Base-by-base conservation (phyloP, 176 grass and related monocot species). In the Ensete ventricosum region DNA sequence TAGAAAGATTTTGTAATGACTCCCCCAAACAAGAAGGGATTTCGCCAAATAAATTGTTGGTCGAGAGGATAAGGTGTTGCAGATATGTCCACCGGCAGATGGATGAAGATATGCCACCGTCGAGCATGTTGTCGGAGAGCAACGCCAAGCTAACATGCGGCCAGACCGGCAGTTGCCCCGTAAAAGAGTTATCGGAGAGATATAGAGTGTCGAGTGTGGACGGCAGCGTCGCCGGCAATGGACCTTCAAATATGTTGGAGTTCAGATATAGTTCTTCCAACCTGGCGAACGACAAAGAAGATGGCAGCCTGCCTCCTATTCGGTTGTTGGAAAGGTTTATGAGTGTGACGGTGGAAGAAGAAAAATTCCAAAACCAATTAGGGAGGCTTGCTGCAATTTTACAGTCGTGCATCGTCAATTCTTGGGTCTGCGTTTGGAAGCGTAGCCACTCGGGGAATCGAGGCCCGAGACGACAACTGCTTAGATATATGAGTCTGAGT, bases 281-380 rank as follows among this genome's bases (percentile, higher is more conserved):
- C 21, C 23, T 65, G 2, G 63, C 25, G 22, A 65, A 65, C 63
- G 14, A 5, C 0, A 1, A 29, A 52, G 11, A 52, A 0, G 0
- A 0, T 4, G 75, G 71, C 49, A 85, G 25, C 10, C 10, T 29
- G 2, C 79, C 86, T 0, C 64, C 12, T 1, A 82, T 57, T 14
- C 12, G 0, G 50, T 10, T 59, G 1, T 3, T 0, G 0, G 0
- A 8, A 7, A 89, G 29, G n/a, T 63, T 1, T 0, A 83, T 51
- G 24, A 67, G 55, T 3, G 52, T 58, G 21, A 85, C 57, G 1
- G 4, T 75, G 57, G 72, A 79, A 14, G 63, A 29, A 26, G 63
- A 65, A 65, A 80, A 9, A 53, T 85, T 72, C 81, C 88, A 77
- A 52, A 91, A 10, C 82, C 81, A 87, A 68, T 84, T 34, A 1